Conservation (phyloP, 1,139 yeast species). For the Yamadazyma diospyri region DNA sequence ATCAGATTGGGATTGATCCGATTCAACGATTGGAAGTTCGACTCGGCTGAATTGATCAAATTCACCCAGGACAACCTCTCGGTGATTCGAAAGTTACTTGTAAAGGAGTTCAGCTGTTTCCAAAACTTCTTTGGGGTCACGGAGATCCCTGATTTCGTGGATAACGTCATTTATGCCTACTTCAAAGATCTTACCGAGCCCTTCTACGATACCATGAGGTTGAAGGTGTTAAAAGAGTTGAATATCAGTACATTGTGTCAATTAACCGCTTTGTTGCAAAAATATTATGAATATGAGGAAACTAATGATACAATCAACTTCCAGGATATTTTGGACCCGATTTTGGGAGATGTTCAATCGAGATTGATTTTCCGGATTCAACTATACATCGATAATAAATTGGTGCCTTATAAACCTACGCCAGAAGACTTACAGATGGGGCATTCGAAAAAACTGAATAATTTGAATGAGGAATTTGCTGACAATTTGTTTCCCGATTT, state of each 20-base stretch:
- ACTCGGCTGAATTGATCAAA: conserved; percentile 40
- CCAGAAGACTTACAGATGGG: conserved; percentile 62
- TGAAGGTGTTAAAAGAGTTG: conserved; percentile 63
- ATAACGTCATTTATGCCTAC: conserved; percentile 47
- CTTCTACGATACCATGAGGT: conserved; percentile 65
- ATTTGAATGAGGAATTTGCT: conserved; percentile 31
- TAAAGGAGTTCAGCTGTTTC: conserved; percentile 61
- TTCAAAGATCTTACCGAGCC: conserved; percentile 68
- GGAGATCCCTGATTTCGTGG: conserved; percentile 19
- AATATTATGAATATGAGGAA: conserved; percentile 59
- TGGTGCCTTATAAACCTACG: conserved; percentile 63
- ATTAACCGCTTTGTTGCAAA: conserved; percentile 65
- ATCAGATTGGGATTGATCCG: conserved; percentile 48
- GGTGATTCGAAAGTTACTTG: conserved; percentile 54
- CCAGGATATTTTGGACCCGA: conserved; percentile 64
- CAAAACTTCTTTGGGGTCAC: conserved; percentile 41
- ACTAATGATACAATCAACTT: conserved; percentile 36
- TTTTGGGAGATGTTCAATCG: conserved; percentile 73
- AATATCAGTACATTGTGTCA: conserved; percentile 71
- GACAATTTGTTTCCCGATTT: conserved; percentile 48
- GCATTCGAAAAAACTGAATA: conserved; percentile 39
- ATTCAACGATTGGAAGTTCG: conserved; percentile 18
- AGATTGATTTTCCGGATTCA: conserved; percentile 78
- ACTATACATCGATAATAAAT: conserved; percentile 62
- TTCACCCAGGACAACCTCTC: conserved; percentile 58